These are phyloP conservation scores for Elongisporangium senticosum DNA, from an alignment of 352 stramenopile genomes.

Conservation along the genomic window DNA sequence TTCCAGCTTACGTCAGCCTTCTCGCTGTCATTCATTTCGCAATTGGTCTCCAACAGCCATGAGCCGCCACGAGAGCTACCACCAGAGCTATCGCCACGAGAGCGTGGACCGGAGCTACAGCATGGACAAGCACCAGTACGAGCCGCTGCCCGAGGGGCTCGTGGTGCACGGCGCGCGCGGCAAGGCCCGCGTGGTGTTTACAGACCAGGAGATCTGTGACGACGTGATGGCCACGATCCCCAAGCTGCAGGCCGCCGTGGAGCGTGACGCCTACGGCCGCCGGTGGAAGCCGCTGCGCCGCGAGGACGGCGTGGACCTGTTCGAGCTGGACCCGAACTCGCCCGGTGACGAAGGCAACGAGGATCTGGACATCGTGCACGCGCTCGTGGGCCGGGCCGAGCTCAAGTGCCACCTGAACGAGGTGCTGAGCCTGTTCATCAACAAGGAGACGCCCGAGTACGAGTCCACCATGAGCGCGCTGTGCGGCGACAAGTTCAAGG, in stretches of 20 bases:
- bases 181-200: slow-evolving; percentile 26
- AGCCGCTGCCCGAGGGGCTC: slow-evolving; percentile 14
- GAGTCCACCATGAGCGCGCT: slow-evolving; percentile 40
- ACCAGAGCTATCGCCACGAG: slow-evolving; percentile 16
- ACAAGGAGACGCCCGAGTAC: slow-evolving; percentile 32
- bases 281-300: slow-evolving; percentile 32
- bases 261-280: slow-evolving; percentile 35
- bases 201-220: slow-evolving; percentile 30
- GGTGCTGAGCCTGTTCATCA: slow-evolving; percentile 43
- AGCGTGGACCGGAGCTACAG: slow-evolving; percentile 2
- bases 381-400: slow-evolving; percentile 38
- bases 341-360: slow-evolving; percentile 12
- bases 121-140: slow-evolving; percentile 13
- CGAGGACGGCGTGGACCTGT: slow-evolving; percentile 33
- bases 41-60: not conserved
- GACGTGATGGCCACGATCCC: slow-evolving; percentile 32
- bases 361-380: slow-evolving; percentile 34
- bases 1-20: too few species aligned
- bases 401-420: slow-evolving; percentile 53
- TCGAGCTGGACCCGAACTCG: slow-evolving; percentile 26
- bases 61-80: slow-evolving; percentile 1
- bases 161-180: slow-evolving; percentile 23
- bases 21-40: too few species aligned
- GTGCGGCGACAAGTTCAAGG: slow-evolving; percentile 38
- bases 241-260: slow-evolving; percentile 23